phyloP scores from a whole-genome alignment of 2,329 filamentous ascomycete species.

The Celoporthe dispersa region DNA sequence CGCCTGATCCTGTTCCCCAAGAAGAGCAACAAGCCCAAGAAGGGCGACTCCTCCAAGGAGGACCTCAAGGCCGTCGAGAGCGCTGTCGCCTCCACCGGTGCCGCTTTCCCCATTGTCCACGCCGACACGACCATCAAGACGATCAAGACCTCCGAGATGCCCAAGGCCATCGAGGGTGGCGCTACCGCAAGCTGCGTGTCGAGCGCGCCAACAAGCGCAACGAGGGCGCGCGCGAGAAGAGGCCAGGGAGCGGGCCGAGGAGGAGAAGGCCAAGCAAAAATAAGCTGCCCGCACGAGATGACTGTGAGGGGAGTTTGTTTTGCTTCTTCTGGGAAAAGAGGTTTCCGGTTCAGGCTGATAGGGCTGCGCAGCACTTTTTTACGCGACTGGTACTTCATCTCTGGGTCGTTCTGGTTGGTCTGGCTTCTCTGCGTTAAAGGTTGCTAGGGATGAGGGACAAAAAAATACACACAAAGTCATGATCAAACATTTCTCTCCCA shows the following conservation, averaged over 20 bases:
- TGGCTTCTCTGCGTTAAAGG: constrained; percentile 32
- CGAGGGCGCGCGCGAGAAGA: constrained; percentile 88
- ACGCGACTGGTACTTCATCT: constrained; percentile 30
- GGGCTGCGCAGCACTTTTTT: constrained; percentile 20
- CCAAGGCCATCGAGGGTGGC: constrained; percentile 75
- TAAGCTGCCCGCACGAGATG: constrained; percentile 50
- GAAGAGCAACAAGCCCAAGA: constrained; percentile 92
- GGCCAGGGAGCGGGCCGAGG: constrained; percentile 86
- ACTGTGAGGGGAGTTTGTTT: constrained; percentile 15
- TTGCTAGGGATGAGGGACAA: constrained; percentile 28
- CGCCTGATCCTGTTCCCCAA: constrained; percentile 97
- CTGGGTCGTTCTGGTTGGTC: constrained; percentile 33
- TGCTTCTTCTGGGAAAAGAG: constrained; percentile 18
- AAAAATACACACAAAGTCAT: constrained; percentile 28
- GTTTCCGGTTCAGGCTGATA: constrained; percentile 15
- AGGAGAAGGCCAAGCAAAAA: constrained; percentile 79
- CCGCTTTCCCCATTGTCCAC: constrained; percentile 74
- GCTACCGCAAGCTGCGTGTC: constrained; percentile 87
- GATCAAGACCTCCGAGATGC: constrained; percentile 82
- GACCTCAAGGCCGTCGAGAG: constrained; percentile 67
- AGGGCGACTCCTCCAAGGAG: constrained; percentile 86
- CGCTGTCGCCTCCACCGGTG: constrained; percentile 55
- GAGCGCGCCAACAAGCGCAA: constrained; percentile 83
- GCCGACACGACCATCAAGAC: constrained; percentile 67
- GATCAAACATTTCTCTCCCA: constrained; percentile 22